Evolutionary conservation across 352 stramenopile genomes (phyloP).

Genomic region (Pythium aquatile): DNA sequence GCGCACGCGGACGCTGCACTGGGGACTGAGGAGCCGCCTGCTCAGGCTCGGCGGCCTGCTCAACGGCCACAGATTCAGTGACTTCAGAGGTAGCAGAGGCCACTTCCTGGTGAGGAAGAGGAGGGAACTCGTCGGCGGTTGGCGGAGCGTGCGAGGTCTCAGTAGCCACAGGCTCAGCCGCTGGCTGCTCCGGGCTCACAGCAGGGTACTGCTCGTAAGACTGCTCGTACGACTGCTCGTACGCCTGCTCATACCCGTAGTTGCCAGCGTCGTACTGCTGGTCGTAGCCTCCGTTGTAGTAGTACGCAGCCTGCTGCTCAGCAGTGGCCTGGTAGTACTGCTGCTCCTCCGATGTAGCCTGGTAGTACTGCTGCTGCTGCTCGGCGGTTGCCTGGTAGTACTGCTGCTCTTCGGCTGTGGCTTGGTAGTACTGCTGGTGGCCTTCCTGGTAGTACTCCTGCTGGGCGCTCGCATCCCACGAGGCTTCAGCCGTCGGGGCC

Average conservation of each 20-base stretch:
- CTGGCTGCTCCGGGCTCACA: neutral
- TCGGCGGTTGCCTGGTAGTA: slow-evolving; percentile 6
- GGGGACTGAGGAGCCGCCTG: slow-evolving; percentile 1
- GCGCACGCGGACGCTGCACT: slow-evolving; percentile 13
- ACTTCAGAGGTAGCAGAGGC: neutral
- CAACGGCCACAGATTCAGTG: neutral
- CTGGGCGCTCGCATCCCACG: slow-evolving; percentile 15
- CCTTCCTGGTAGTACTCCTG: slow-evolving; percentile 21
- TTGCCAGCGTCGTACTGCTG: slow-evolving; percentile 13
- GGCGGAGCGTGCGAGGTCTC: neutral
- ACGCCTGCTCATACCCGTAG: slow-evolving; percentile 21
- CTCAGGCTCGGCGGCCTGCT: neutral
- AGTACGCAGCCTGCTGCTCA: slow-evolving; percentile 4
- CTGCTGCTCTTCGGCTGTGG: slow-evolving; percentile 15
- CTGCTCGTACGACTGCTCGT: slow-evolving; percentile 24
- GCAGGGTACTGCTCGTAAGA: slow-evolving; percentile 17
- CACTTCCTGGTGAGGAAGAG: neutral
- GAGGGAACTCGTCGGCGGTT: slow-evolving; percentile 15
- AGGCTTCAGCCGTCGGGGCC: neutral
- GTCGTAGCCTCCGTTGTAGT: slow-evolving; percentile 22
- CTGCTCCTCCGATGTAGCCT: slow-evolving; percentile 19
- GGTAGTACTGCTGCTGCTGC: slow-evolving; percentile 25
- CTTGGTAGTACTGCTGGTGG: slow-evolving; percentile 25
- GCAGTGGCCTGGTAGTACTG: slow-evolving; percentile 4
- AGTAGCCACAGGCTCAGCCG: neutral